Base-by-base conservation (phyloP, 805 yeast species). In the Saturnispora bothae region DNA sequence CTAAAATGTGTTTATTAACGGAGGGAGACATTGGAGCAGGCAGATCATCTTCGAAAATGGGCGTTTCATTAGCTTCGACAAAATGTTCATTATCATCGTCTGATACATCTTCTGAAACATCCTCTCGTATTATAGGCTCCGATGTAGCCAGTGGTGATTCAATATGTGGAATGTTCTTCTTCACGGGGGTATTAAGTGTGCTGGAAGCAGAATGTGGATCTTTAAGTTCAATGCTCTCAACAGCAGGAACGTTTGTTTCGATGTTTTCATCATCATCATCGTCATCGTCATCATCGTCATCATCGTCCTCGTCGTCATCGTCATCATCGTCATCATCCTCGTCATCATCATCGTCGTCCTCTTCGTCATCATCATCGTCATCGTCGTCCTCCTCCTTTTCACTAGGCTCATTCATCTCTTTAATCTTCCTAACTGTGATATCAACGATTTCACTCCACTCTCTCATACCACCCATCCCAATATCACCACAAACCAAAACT, bases 401-500 rank as follows among this genome's bases (percentile, higher is more conserved):
- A 12, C 31, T 48, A 22, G 38, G 61, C 70, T 16, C 65, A 69
- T 10, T 71, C 36, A 40, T 76, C 68, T 46, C 78, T 74, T 46
- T 76, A 43, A 86, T 63, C 53, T 78, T 80, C 59, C 77, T 66
- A 16, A 83, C 94, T 34, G 84, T 69, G 49, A 77, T 76, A 54
- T 86, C 94, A 15, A 86, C 95, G 49, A 92, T 80, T 56, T 88
- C 96, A 56, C 84, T 82, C 76, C 94, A 85, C 50, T 92, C 97
- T 79, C 88, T 81, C 97, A 92, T 92, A 39, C 98, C 97, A 34
- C 98, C 97, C 85, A 92, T 82, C n/a, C 97, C 97, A 40, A 92
- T 86, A 50, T 89, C 97, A 44, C 98, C 97, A 63, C 88, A 85
- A 30, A 40, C 94, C 85, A 53, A 82, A 76, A 89, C 95, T 59